Percentiles rank a stretch among this genome's conserved stretches.
Evolutionary conservation across 768 basidiomycete genomes (phyloP).

Genomic region (Gloeophyllum trabeum): DNA sequence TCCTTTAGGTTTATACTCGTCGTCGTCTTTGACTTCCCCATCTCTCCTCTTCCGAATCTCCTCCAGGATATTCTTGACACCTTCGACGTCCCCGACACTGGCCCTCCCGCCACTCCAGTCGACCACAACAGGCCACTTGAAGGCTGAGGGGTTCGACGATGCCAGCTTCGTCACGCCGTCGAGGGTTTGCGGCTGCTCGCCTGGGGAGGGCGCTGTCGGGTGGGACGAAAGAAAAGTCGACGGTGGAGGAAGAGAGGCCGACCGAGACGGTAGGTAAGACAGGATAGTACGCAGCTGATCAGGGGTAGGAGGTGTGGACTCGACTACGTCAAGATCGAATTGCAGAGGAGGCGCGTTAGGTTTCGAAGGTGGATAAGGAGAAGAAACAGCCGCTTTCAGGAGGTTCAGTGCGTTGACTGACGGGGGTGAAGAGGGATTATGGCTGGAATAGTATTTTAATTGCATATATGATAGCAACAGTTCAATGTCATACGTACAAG

Average conservation of each 20-base stretch:
- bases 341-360: conserved; percentile 38
- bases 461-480: conserved; percentile 1
- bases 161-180: conserved; percentile 39
- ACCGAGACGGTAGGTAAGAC: conserved; percentile 38
- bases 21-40: conserved; percentile 41
- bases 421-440: conserved; percentile 52
- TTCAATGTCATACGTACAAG: conserved; percentile 29
- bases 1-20: conserved; percentile 36
- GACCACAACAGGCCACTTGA: conserved; percentile 77
- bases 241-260: conserved; percentile 14
- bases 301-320: conserved; percentile 46
- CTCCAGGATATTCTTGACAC: conserved; percentile 60
- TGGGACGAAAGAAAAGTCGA: conserved; percentile 50
- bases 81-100: conserved; percentile 55
- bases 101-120: conserved; percentile 63
- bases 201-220: conserved; percentile 29
- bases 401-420: conserved; percentile 51
- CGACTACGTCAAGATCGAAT: conserved; percentile 66
- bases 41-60: conserved; percentile 53
- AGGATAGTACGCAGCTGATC: conserved; percentile 63
- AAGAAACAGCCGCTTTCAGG: conserved; percentile 45
- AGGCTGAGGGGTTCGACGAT: conserved; percentile 39
- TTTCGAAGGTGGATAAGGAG: conserved; percentile 47
- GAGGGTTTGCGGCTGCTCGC: conserved; percentile 25
- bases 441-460: conserved; percentile 26